phyloP scores from a whole-genome alignment of 148 eudicot genomes.

The Nepenthes mirabilis region DNA sequence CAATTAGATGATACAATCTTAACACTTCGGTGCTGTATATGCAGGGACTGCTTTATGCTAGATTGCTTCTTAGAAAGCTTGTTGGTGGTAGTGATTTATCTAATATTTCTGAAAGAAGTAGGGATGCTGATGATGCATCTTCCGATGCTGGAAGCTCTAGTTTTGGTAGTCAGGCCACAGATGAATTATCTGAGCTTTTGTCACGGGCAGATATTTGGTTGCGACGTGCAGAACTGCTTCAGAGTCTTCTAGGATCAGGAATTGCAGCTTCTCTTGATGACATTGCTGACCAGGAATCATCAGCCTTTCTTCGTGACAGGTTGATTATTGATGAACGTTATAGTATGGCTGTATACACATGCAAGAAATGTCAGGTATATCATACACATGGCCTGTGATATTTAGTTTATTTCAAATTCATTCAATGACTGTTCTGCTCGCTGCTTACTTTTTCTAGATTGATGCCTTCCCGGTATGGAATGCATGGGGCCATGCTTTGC shows the following conservation, averaged over 20 bases:
- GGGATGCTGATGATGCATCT: slow-evolving; percentile 72
- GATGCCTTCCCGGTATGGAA: slow-evolving; percentile 95
- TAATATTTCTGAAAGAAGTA: slow-evolving; percentile 51
- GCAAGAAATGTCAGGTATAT: slow-evolving; percentile 91
- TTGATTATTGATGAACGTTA: slow-evolving; percentile 75
- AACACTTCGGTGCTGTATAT: slow-evolving; percentile 1
- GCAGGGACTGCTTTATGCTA: slow-evolving; percentile 76
- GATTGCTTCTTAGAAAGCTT: slow-evolving; percentile 68
- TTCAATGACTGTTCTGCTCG: slow-evolving; percentile 3
- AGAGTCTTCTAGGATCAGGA: slow-evolving; percentile 93
- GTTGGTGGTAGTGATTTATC: slow-evolving; percentile 52
- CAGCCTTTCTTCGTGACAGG: slow-evolving; percentile 83
- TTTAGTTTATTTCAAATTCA: background rate
- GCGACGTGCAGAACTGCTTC: slow-evolving; percentile 85
- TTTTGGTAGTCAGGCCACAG: slow-evolving; percentile 59
- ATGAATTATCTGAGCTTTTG: slow-evolving; percentile 65
- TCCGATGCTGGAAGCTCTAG: slow-evolving; percentile 91
- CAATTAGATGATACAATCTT: background rate
- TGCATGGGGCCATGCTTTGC: slow-evolving; percentile 98
- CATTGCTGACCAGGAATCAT: slow-evolving; percentile 86
- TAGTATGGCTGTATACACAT: slow-evolving; percentile 98
- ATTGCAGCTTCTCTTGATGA: slow-evolving; percentile 96
- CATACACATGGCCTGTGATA: background rate
- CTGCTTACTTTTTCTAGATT: slow-evolving; percentile 40
- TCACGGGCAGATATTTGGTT: slow-evolving; percentile 81